A percentile compares a stretch with the other conserved stretches of the same genome.
phyloP scores from a whole-genome alignment of 2,329 filamentous ascomycete species.

The Botrytis byssoidea region DNA sequence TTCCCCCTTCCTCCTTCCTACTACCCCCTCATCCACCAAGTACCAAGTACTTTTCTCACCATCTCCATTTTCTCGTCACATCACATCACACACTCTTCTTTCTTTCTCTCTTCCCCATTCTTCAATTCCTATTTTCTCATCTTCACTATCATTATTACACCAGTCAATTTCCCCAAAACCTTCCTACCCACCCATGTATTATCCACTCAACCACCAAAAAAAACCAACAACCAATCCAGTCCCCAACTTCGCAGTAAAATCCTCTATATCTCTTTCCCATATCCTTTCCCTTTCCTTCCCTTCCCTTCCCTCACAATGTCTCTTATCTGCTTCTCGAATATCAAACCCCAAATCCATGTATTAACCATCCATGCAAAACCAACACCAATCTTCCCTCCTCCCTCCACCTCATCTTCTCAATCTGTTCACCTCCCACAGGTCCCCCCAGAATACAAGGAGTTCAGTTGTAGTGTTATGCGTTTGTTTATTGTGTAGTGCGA shows the following conservation, averaged over 20 bases:
- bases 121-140: neutral
- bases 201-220: constrained; percentile 4
- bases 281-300: neutral
- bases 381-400: constrained; percentile 3
- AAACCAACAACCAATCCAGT: neutral
- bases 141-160: constrained; percentile 14
- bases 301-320: neutral
- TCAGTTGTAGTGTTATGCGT: constrained; percentile 1
- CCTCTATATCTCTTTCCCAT: neutral
- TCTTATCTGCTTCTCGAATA: constrained; percentile 4
- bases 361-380: neutral
- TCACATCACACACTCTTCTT: neutral
- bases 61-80: neutral
- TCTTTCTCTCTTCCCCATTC: neutral
- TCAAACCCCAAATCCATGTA: neutral
- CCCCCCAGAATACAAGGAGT: constrained; percentile 3
- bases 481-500: neutral
- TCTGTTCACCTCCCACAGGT: neutral
- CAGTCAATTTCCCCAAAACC: neutral
- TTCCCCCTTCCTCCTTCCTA: neutral
- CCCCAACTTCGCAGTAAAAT: constrained; percentile 6
- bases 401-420: neutral
- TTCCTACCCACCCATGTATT: constrained; percentile 7
- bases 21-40: neutral
- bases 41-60: neutral